Evolutionary conservation across 2,329 filamentous ascomycete species (phyloP).

Genomic region (Rhynchosporium graminicola): DNA sequence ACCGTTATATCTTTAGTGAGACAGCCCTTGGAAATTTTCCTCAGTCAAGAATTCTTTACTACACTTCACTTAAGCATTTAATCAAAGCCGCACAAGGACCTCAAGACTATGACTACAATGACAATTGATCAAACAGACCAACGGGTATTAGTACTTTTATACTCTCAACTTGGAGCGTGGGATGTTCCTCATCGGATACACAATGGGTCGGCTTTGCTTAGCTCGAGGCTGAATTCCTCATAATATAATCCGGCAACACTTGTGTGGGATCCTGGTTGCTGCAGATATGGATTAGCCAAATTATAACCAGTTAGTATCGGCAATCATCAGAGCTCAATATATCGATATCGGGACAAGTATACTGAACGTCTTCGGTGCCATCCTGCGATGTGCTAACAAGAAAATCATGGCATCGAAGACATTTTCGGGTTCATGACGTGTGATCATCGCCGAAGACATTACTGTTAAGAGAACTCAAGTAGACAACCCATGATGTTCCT

Average conservation of each 20-base stretch:
- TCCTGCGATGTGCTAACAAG: not conserved
- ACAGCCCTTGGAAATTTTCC: too few species aligned
- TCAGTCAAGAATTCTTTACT: too few species aligned
- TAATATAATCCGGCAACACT: slow-evolving; percentile 5
- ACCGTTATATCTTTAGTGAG: too few species aligned
- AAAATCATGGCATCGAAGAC: not conserved
- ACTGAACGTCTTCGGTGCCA: slow-evolving; percentile 1
- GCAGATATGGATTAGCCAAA: not conserved
- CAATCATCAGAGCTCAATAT: not conserved
- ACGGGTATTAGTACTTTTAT: too few species aligned
- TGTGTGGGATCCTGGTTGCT: slow-evolving; percentile 15
- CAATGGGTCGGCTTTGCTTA: too few species aligned
- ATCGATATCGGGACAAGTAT: not conserved
- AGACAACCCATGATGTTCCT: not conserved
- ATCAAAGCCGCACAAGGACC: too few species aligned
- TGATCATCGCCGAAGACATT: not conserved
- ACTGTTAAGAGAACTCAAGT: not conserved
- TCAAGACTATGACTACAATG: too few species aligned
- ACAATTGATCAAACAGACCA: too few species aligned
- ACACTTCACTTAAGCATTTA: too few species aligned
- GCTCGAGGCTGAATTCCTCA: slow-evolving; percentile 17
- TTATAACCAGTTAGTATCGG: not conserved
- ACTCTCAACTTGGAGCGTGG: too few species aligned
- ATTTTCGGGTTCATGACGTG: not conserved
- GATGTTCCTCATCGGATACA: too few species aligned